Evolutionary conservation across 1,284 basidiomycete species (phyloP).

Genomic region (Gomphus sp.): DNA sequence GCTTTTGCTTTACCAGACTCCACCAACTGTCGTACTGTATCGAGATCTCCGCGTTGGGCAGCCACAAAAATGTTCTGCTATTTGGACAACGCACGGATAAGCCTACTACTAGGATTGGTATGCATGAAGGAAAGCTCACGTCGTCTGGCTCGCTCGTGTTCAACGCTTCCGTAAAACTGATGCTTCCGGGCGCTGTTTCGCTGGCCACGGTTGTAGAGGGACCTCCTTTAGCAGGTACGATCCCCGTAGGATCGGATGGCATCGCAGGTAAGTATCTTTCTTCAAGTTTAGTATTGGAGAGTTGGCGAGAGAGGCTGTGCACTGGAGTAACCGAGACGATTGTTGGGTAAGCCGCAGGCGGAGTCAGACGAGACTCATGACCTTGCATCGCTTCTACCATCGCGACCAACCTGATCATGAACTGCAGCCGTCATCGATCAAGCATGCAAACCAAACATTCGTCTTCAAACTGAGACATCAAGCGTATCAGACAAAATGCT

Average conservation of each 20-base stretch:
- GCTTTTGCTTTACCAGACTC: slow-evolving; percentile 67
- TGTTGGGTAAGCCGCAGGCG: background rate
- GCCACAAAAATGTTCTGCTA: slow-evolving; percentile 69
- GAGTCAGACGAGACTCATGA: background rate
- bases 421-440: too few relatives aligned
- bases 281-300: too few relatives aligned
- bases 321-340: background rate
- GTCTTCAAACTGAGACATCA: too few relatives aligned
- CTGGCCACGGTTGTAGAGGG: background rate
- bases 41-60: slow-evolving; percentile 81
- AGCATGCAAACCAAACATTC: too few relatives aligned
- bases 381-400: too few relatives aligned
- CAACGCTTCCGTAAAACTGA: slow-evolving; percentile 8
- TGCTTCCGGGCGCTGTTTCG: slow-evolving; percentile 4
- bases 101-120: background rate
- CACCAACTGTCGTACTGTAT: slow-evolving; percentile 57
- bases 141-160: slow-evolving; percentile 6
- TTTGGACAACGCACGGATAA: background rate
- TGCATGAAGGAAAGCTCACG: background rate
- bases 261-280: background rate
- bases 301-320: background rate
- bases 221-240: slow-evolving; percentile 4
- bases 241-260: slow-evolving; percentile 7
- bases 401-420: too few relatives aligned
- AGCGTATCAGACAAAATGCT: too few relatives aligned